Conservation (phyloP, 1,284 basidiomycete genomes). For the Hymenochaete sp. region DNA sequence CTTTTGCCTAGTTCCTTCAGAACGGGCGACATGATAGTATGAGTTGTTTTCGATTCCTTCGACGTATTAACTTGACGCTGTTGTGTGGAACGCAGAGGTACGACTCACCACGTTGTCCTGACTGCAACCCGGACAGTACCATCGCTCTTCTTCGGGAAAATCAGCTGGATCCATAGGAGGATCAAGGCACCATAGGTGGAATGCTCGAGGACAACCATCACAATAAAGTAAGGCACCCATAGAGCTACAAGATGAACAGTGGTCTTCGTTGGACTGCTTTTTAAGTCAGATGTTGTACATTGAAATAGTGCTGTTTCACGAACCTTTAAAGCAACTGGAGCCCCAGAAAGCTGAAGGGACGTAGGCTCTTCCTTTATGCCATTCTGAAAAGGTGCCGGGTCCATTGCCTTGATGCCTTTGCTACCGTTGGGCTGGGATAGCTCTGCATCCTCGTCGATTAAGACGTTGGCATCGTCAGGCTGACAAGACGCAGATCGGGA, state of each 20-base stretch:
- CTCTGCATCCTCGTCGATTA: conserved; percentile 10
- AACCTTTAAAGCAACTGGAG: conserved; percentile 24
- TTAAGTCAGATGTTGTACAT: conserved; percentile 18
- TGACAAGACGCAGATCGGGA: too few species aligned
- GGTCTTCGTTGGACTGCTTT: conserved; percentile 80
- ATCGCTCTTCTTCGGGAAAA: conserved; percentile 72
- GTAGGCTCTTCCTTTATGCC: conserved; percentile 63
- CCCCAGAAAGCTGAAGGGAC: conserved; percentile 23
- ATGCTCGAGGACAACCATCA: conserved; percentile 93
- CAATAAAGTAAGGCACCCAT: conserved; percentile 84
- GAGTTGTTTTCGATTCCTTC: conserved; percentile 31
- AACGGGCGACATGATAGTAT: conserved; percentile 58
- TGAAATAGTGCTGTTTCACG: conserved; percentile 15
- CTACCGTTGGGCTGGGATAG: too few species aligned
- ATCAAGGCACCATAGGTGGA: conserved; percentile 94
- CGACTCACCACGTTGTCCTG: conserved; percentile 52
- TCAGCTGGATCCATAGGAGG: conserved; percentile 88
- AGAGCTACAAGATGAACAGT: conserved; percentile 85
- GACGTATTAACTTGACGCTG: neutral
- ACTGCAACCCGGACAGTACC: conserved; percentile 90
- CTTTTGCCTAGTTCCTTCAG: conserved; percentile 54
- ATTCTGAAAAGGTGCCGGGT: too few species aligned
- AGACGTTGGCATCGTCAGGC: conserved; percentile 31
- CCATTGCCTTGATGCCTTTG: too few species aligned
- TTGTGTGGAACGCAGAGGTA: neutral